Evolutionary conservation across 108 stramenopile species (phyloP).

Genomic region (Thalassiosira profunda): DNA sequence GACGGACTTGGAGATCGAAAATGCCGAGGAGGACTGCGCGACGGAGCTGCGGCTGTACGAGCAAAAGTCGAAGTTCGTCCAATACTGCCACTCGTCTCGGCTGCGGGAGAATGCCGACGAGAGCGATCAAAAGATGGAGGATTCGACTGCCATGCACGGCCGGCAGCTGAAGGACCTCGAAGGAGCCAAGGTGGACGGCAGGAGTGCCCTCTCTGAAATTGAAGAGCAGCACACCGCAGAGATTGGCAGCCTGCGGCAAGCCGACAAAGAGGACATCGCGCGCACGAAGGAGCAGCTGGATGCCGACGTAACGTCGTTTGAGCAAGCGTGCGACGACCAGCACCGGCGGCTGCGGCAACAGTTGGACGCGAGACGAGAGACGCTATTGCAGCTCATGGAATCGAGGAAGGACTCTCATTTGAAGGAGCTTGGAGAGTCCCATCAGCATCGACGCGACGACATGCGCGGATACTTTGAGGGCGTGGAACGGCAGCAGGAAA

Average conservation of each 20-base stretch:
- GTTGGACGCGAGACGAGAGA: constrained; percentile 13
- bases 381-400: constrained; percentile 20
- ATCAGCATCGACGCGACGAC: constrained; percentile 15
- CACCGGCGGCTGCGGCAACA: constrained; percentile 18
- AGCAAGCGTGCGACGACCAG: constrained; percentile 24
- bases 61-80: constrained; percentile 41
- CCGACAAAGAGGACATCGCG: constrained; percentile 7
- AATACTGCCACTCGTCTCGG: constrained; percentile 45
- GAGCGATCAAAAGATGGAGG: constrained; percentile 3
- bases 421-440: constrained; percentile 31
- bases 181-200: constrained; percentile 6
- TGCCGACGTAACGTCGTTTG: constrained; percentile 17
- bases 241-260: constrained; percentile 8
- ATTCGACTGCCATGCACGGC: not conserved
- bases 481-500: constrained; percentile 34
- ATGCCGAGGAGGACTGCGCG: constrained; percentile 38
- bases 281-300: constrained; percentile 19
- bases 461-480: constrained; percentile 32
- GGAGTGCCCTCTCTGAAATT: constrained; percentile 1
- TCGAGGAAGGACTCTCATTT: constrained; percentile 33
- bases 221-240: constrained; percentile 14
- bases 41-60: constrained; percentile 36
- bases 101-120: constrained; percentile 8
- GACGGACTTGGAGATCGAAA: constrained; percentile 40
- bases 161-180: constrained; percentile 11